Evolutionary conservation across 1,284 basidiomycete species (phyloP), one percentile per base, ranked within the genome.

Genomic region (Ustilago loliicola): DNA sequence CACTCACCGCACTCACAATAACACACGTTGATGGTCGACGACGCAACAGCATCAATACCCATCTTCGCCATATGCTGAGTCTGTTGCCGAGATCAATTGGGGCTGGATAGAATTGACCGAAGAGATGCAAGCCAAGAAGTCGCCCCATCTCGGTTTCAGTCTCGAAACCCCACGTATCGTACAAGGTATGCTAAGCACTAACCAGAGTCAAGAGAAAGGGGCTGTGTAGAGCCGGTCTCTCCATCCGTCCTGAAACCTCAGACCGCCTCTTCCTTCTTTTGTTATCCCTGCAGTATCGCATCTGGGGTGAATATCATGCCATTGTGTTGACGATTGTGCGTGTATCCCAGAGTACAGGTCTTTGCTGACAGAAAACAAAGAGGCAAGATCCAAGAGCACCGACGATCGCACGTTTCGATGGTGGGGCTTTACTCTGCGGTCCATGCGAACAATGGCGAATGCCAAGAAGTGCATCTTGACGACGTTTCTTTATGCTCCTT

Each of bases 91-190:
- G n/a, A 36, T 36, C 34, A 15, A 15, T 36, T 36, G 34, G n/a
- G n/a, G n/a, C n/a, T n/a, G n/a, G 23, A 50, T 25, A 13, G 27
- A 50, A 50, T 50, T 29, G 48, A 50, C 48, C 48, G 36, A 38
- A 38, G 48, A 50, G 25, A 50, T 50, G 25, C 48, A 45, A 50
- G 48, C 48, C 48, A 50, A 50, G 9, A 25, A 25, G 25, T 27
- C 25, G 15, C n/a, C 48, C 25, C 48, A 50, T 15, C 25, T 50
- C 7, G 48, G 5, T 25, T 23, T 21, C 48, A 19, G 27, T 27
- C 7, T 29, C 17, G 13, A 47, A 10, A 47, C n/a, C 45, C 23
- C 45, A 47, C 19, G 25, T 29, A 29, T 50, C 48, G 25, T 27
- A 15, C 25, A 50, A 50, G 27, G 48, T 21, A 45, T 21, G 42